Percentiles rank a stretch among this genome's conserved stretches.
These are phyloP conservation scores for Plasmodium blacklocki DNA, from an alignment of 169 alveolate genomes.

Conservation along the genomic window DNA sequence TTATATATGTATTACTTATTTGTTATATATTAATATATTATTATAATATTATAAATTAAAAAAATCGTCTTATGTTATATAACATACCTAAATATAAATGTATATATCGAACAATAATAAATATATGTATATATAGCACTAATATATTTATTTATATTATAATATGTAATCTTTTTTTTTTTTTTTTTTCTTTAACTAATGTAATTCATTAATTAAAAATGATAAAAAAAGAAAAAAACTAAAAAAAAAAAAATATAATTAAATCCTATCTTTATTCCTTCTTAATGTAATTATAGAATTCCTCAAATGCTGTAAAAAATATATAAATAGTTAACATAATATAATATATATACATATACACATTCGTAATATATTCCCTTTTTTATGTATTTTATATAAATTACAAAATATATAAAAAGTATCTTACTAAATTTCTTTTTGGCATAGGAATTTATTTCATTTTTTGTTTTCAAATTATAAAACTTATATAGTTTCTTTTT, in stretches of 20 bases:
- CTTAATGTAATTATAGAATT: slow-evolving; percentile 42
- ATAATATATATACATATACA: background rate
- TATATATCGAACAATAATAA: too few relatives aligned
- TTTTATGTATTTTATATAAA: too few relatives aligned
- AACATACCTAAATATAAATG: too few relatives aligned
- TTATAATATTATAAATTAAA: too few relatives aligned
- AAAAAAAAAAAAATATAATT: background rate
- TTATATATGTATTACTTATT: too few relatives aligned
- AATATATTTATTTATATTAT: background rate
- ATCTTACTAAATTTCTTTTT: slow-evolving; percentile 52
- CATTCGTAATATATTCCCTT: background rate
- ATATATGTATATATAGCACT: too few relatives aligned
- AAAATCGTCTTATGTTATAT: too few relatives aligned
- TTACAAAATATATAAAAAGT: background rate
- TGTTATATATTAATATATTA: too few relatives aligned
- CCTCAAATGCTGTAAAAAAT: slow-evolving; percentile 34
- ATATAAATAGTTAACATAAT: background rate
- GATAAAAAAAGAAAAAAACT: background rate
- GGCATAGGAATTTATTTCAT: slow-evolving; percentile 13
- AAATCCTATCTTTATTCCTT: slow-evolving; percentile 11
- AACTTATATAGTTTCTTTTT: slow-evolving; percentile 45
- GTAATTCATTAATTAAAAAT: background rate
- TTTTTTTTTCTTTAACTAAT: background rate
- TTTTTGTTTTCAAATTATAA: slow-evolving; percentile 30
- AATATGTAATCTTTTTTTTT: background rate